These are phyloP conservation scores for Seiridium unicorne DNA, from an alignment of 2,329 filamentous ascomycete species.

Conservation along the genomic window DNA sequence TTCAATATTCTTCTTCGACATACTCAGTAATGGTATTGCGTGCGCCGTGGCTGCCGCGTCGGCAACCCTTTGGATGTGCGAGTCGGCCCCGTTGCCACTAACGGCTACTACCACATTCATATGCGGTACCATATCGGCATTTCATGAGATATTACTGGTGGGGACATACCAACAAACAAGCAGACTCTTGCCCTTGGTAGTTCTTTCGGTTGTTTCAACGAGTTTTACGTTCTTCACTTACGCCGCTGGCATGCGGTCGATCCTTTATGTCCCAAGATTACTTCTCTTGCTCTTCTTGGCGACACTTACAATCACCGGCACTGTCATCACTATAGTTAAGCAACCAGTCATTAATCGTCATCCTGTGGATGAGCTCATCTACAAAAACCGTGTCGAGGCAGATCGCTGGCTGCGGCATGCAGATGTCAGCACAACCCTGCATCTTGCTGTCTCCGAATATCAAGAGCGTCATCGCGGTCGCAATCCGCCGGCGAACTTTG, in stretches of 20 bases:
- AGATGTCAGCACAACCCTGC: conserved; percentile 44
- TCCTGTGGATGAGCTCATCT: conserved; percentile 48
- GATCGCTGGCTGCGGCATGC: conserved; percentile 50
- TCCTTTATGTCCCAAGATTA: conserved; percentile 41
- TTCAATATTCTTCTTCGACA: conserved; percentile 47
- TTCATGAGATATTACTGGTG: conserved; percentile 33
- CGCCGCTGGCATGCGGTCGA: conserved; percentile 38
- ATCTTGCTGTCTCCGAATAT: conserved; percentile 47
- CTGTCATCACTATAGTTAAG: conserved; percentile 34
- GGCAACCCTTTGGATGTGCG: conserved; percentile 43
- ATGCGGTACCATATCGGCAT: conserved; percentile 34
- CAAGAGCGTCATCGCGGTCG: conserved; percentile 57
- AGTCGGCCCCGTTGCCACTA: conserved; percentile 42
- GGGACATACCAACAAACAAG: conserved; percentile 46
- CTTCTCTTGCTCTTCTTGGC: conserved; percentile 38
- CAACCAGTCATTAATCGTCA: conserved; percentile 33
- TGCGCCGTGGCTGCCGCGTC: conserved; percentile 44
- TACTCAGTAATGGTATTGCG: conserved; percentile 45
- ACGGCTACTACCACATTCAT: conserved; percentile 41
- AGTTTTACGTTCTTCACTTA: conserved; percentile 44
- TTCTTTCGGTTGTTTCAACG: conserved; percentile 35
- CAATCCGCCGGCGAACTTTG: conserved; percentile 76
- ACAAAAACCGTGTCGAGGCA: conserved; percentile 43
- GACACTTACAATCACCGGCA: conserved; percentile 33
- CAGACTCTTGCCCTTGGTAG: conserved; percentile 31